Evolutionary conservation across 1,284 basidiomycete genomes (phyloP).

Genomic region (Pseudozyma sp.): DNA sequence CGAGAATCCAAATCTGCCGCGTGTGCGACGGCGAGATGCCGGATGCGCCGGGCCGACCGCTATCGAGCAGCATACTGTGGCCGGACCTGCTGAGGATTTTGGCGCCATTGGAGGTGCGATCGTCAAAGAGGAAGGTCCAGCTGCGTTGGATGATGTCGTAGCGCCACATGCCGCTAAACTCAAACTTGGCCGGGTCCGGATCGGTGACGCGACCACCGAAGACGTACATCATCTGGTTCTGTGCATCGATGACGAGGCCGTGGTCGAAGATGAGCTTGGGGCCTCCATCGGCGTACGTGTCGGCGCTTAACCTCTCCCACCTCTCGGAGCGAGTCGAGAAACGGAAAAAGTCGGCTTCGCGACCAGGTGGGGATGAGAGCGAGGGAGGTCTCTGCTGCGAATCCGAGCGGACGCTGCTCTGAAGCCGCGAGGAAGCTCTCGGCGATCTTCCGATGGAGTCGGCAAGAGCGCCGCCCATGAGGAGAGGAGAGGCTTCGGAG

Average conservation of each 20-base stretch:
- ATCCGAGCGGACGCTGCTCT: conserved; percentile 17
- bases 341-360: conserved; percentile 66
- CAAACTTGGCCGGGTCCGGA: conserved; percentile 67
- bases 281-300: conserved; percentile 72
- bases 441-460: conserved; percentile 26
- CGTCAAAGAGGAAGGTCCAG: conserved; percentile 66
- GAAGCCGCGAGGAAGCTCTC: conserved; percentile 21
- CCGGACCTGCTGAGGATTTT: conserved; percentile 60
- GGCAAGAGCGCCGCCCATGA: conserved; percentile 11
- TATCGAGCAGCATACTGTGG: conserved; percentile 68
- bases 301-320: conserved; percentile 66
- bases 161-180: conserved; percentile 67
- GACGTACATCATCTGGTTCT: conserved; percentile 79
- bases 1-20: conserved; percentile 65
- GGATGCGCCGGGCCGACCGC: conserved; percentile 37
- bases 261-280: conserved; percentile 83
- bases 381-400: conserved; percentile 30
- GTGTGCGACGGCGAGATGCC: conserved; percentile 46
- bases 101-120: conserved; percentile 51
- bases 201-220: conserved; percentile 82
- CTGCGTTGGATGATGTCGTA: conserved; percentile 63
- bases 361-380: conserved; percentile 32
- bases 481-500: conserved; percentile 35
- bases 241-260: conserved; percentile 81
- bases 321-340: conserved; percentile 65